phyloP scores from a whole-genome alignment of 768 basidiomycete species.

The Amanita rimosa region DNA sequence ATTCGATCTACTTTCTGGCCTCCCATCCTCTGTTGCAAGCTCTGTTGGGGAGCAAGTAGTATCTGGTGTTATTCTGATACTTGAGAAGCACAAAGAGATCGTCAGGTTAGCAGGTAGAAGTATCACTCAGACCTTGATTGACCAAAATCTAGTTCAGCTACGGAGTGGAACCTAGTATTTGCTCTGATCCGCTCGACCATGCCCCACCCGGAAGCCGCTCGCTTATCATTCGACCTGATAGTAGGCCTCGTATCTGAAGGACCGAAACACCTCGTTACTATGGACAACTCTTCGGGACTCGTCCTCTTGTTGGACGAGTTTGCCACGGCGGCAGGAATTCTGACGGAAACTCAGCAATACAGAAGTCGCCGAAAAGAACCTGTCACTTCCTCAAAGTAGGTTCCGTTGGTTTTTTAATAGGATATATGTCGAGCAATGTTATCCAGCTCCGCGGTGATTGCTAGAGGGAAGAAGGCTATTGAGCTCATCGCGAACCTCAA shows the following conservation, averaged over 20 bases:
- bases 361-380: slow-evolving; percentile 40
- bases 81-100: slow-evolving; percentile 66
- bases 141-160: slow-evolving; percentile 54
- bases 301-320: slow-evolving; percentile 81
- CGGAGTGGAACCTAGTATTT: slow-evolving; percentile 93
- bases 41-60: slow-evolving; percentile 89
- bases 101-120: slow-evolving; percentile 36
- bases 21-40: slow-evolving; percentile 66
- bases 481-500: slow-evolving; percentile 72
- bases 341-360: slow-evolving; percentile 46
- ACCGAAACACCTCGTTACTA: slow-evolving; percentile 45
- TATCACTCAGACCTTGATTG: slow-evolving; percentile 2
- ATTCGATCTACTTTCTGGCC: slow-evolving; percentile 76
- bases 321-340: slow-evolving; percentile 56
- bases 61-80: slow-evolving; percentile 67
- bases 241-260: slow-evolving; percentile 51
- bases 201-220: slow-evolving; percentile 78
- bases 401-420: background rate
- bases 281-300: slow-evolving; percentile 75
- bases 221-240: slow-evolving; percentile 76
- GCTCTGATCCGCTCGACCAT: slow-evolving; percentile 80
- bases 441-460: slow-evolving; percentile 60
- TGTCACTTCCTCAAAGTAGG: slow-evolving; percentile 40
- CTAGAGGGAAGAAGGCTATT: slow-evolving; percentile 73
- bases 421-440: slow-evolving; percentile 4